Evolutionary conservation across 2,329 filamentous ascomycete species (phyloP), one percentile per base, ranked within the genome.

Genomic region (Berkeleyomyces rouxiae): DNA sequence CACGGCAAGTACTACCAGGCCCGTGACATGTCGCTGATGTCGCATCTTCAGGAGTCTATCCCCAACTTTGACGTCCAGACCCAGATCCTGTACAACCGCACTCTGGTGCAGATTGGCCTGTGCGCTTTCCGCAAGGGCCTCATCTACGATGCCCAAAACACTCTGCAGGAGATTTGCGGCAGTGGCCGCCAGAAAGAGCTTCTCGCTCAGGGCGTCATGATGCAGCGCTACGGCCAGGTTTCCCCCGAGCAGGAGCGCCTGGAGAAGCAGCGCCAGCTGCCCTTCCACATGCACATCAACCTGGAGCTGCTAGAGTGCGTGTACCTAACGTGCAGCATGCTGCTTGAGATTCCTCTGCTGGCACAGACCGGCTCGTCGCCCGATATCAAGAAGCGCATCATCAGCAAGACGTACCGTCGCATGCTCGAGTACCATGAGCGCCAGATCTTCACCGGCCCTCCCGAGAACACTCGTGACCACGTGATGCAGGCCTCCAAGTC

Each of bases 271-370:
- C 86, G 93, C 70, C 93, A 99, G 77, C 82, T 99, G 68, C 93
- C 93, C 44, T 99, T 99, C 85, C 93, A 99, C 79, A 96, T 99
- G 90, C 93, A 99, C 82, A 99, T 99, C 80, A 99, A 99, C 80
- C 82, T 99, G 61, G 93, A 99, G 75, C 83, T 99, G 62, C 83
- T 99, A 46, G 93, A 99, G 78, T 97, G 93, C 71, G 92, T 97
- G 66, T 99, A 99, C 78, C 82, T 99, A 65, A 97, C 93, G 59
- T 97, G 92, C 79, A 96, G 90, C 77, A 99, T 99, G 93, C 87
- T 99, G 67, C 83, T 99, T 63, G 93, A 99, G 78, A 97, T 99
- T 66, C 93, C 93, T 65, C 85, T 97, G 57, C 85, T 99, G 68
- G 95, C 93, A 58, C 93, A 97, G 76, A 95, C 92, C 43, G 93